These are phyloP conservation scores for Prunella vulgaris DNA, from an alignment of 257 asterid species.

Conservation along the genomic window DNA sequence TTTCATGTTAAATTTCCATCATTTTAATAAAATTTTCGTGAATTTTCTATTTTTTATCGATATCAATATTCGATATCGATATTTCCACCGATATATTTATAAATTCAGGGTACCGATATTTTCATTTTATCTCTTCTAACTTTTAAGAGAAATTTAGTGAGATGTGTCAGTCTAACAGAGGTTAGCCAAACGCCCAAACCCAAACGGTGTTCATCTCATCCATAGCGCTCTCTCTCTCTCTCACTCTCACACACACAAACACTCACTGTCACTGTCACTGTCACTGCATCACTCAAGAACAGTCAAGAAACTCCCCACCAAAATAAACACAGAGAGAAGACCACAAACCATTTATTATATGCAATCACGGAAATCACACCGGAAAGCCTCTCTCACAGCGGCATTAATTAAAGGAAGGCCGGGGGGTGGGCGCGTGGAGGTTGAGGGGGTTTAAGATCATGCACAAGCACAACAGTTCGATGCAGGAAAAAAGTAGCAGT, in stretches of 20 bases:
- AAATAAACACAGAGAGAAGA: neutral
- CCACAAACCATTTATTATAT: neutral
- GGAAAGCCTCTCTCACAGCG: neutral
- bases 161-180: neutral
- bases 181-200: neutral
- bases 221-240: too few species aligned
- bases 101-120: too few species aligned
- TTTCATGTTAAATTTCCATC: too few species aligned
- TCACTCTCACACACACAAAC: neutral
- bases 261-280: neutral
- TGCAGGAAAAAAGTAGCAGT: constrained; percentile 30
- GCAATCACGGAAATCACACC: constrained; percentile 36
- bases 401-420: constrained; percentile 25
- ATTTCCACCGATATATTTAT: too few species aligned
- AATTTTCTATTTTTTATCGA: too few species aligned
- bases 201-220: neutral
- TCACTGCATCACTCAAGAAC: neutral
- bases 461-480: constrained; percentile 21
- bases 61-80: too few species aligned
- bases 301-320: neutral
- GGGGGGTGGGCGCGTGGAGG: neutral
- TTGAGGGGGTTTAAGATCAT: constrained; percentile 15
- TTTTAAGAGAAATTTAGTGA: too few species aligned
- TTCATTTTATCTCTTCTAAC: too few species aligned
- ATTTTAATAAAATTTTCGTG: too few species aligned